These are phyloP conservation scores for Vitis labrusca DNA, from an alignment of 164 flowering plant species.

Conservation along the genomic window DNA sequence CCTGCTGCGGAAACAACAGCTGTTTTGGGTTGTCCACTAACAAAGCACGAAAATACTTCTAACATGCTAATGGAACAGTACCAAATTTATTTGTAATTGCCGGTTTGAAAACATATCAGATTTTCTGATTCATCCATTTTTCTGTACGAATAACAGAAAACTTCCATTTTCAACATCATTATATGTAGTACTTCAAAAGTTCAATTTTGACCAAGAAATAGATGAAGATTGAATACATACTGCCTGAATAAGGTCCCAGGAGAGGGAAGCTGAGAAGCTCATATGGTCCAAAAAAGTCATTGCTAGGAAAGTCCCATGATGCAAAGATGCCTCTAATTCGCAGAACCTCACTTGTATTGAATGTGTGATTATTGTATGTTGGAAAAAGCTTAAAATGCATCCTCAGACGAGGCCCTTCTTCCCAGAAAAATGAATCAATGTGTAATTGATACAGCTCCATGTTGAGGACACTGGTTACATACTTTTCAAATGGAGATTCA, in stretches of 20 bases:
- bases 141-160: neutral
- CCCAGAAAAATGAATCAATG: conserved; percentile 54
- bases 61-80: no score
- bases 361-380: conserved; percentile 15
- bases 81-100: no score
- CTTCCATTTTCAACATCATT: neutral
- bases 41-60: no score
- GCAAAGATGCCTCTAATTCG: conserved; percentile 44
- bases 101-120: neutral
- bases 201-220: neutral
- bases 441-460: conserved; percentile 45
- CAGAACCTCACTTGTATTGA: conserved; percentile 57
- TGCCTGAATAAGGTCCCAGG: conserved; percentile 47
- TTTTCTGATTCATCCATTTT: neutral
- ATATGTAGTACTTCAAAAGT: neutral
- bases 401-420: conserved; percentile 66
- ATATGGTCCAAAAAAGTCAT: conserved; percentile 72
- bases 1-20: no score
- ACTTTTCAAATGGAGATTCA: conserved; percentile 28
- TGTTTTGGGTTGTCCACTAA: no score
- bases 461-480: conserved; percentile 37
- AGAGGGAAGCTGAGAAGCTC: conserved; percentile 81
- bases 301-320: conserved; percentile 45
- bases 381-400: conserved; percentile 73
- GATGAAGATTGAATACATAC: conserved; percentile 29